Conservation (phyloP, 495 filamentous ascomycete species). For the Penicillium waksmanii region DNA sequence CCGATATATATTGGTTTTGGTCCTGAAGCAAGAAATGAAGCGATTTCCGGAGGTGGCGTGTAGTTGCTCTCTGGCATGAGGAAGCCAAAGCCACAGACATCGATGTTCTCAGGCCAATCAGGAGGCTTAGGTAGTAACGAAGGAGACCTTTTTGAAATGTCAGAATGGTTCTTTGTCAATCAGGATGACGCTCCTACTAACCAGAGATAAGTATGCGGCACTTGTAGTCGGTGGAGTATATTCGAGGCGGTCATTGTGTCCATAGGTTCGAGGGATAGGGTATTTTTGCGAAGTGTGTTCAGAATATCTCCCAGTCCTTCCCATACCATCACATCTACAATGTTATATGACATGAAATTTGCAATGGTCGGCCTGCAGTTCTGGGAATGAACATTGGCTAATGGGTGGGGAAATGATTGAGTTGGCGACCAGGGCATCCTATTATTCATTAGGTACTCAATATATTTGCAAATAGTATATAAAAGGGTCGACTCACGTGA, state of each 20-base stretch:
- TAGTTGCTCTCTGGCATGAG: constrained; percentile 66
- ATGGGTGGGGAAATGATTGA: constrained; percentile 57
- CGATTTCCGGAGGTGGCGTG: constrained; percentile 63
- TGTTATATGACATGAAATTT: constrained; percentile 75
- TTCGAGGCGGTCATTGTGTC: constrained; percentile 69
- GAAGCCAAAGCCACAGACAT: constrained; percentile 76
- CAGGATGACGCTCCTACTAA: constrained; percentile 13
- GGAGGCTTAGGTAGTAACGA: constrained; percentile 76
- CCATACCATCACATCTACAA: constrained; percentile 85
- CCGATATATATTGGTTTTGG: constrained; percentile 79
- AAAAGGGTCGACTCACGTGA: constrained; percentile 58
- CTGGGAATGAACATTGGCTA: constrained; percentile 57
- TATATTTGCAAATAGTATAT: neutral
- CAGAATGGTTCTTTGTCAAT: neutral
- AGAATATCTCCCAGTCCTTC: constrained; percentile 78
- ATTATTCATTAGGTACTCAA: neutral
- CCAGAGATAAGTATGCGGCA: constrained; percentile 83
- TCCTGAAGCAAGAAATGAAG: constrained; percentile 63
- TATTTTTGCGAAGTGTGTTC: constrained; percentile 70
- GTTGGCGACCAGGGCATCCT: constrained; percentile 68
- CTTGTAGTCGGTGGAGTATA: constrained; percentile 61
- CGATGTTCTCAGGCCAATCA: constrained; percentile 73
- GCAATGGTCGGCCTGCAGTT: constrained; percentile 58
- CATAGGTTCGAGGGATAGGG: constrained; percentile 64
- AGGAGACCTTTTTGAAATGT: constrained; percentile 54